Evolutionary conservation across 2,329 filamentous ascomycete species (phyloP).

Genomic region (Aspergillus tamarii): DNA sequence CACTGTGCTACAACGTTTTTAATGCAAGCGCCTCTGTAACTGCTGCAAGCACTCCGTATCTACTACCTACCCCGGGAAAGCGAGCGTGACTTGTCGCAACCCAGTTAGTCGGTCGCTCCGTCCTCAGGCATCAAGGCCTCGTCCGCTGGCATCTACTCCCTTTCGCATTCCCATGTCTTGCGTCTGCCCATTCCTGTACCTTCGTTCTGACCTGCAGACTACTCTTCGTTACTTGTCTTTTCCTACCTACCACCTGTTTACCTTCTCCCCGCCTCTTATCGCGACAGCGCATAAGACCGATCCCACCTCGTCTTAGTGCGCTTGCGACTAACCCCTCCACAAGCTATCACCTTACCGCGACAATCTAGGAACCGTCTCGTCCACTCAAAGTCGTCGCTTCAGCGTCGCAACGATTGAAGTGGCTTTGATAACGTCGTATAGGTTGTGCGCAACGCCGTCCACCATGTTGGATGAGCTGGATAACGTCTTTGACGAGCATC

Average conservation of each 20-base stretch:
- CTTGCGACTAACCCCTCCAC: conserved; percentile 21
- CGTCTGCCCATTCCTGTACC: conserved; percentile 14
- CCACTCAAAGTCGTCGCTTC: conserved; percentile 24
- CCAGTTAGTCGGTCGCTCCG: conserved; percentile 13
- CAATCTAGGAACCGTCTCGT: conserved; percentile 14
- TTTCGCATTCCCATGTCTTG: conserved; percentile 18
- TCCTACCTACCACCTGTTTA: conserved; percentile 6
- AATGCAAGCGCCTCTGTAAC: conserved; percentile 23
- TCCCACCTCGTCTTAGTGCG: conserved; percentile 17
- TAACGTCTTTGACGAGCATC: conserved; percentile 59
- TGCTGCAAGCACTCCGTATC: conserved; percentile 7
- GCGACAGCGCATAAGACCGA: conserved; percentile 6
- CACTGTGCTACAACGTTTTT: conserved; percentile 4
- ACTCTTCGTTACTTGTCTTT: conserved; percentile 10
- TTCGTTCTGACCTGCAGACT: conserved; percentile 13
- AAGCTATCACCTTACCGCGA: conserved; percentile 10
- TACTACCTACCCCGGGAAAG: conserved; percentile 12
- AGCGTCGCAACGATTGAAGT: conserved; percentile 28
- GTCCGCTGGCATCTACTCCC: conserved; percentile 10
- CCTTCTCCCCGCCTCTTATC: conserved; percentile 11
- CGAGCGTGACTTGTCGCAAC: conserved; percentile 22
- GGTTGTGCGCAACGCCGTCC: conserved; percentile 36
- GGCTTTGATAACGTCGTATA: conserved; percentile 28
- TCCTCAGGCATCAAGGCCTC: conserved; percentile 23
- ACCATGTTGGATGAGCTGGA: conserved; percentile 53